phyloP scores from a whole-genome alignment of 176 grass and related monocot genomes.

The Lolium perenne region DNA sequence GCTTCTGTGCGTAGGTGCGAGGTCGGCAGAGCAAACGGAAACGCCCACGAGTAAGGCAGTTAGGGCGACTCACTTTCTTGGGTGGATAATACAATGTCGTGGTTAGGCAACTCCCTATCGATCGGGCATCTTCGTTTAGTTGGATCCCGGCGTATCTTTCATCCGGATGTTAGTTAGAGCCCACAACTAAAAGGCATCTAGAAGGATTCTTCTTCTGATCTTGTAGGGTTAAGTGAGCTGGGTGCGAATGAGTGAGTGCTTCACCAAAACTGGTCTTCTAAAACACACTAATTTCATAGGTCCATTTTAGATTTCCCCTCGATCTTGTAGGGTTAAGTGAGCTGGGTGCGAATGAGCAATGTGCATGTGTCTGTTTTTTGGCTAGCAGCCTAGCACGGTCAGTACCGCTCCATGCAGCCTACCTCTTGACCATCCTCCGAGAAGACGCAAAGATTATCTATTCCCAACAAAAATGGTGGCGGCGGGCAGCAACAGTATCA shows the following conservation, averaged over 20 bases:
- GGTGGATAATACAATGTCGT: not conserved
- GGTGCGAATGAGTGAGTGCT: conserved; percentile 1
- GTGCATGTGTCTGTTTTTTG: too few species aligned
- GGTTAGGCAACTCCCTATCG: not conserved
- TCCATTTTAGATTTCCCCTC: not conserved
- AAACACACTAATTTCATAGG: not conserved
- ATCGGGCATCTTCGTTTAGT: not conserved
- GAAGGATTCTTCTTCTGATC: conserved; percentile 23
- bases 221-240: not conserved
- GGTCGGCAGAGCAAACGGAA: too few species aligned
- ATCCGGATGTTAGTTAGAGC: not conserved
- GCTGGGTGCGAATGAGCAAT: not conserved
- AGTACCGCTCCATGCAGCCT: too few species aligned
- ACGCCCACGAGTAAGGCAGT: too few species aligned
- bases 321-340: too few species aligned
- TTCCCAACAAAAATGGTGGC: conserved; percentile 2
- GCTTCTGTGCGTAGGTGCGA: too few species aligned
- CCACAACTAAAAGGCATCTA: conserved; percentile 39
- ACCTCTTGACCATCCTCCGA: not conserved
- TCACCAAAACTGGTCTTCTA: not conserved
- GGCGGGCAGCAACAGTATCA: too few species aligned
- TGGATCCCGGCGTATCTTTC: too few species aligned
- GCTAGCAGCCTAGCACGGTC: too few species aligned
- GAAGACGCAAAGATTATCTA: conserved; percentile 11
- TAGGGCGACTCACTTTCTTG: too few species aligned